phyloP scores from a whole-genome alignment of 495 filamentous ascomycete genomes.

The Lepidopterella palustris region DNA sequence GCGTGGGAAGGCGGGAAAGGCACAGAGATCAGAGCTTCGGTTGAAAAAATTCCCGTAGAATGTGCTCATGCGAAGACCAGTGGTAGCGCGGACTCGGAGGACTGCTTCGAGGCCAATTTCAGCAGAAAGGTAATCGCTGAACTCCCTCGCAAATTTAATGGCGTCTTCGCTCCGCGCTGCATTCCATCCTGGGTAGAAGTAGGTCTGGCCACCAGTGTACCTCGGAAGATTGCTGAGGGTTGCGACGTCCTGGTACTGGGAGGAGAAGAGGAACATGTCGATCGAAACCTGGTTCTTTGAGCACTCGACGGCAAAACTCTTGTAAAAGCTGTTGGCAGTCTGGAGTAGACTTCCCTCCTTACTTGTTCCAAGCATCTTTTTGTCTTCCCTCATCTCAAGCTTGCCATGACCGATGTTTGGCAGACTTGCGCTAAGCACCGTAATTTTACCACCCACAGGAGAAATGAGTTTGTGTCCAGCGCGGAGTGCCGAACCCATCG shows the following conservation, averaged over 20 bases:
- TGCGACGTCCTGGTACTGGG: constrained; percentile 94
- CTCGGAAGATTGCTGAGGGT: constrained; percentile 88
- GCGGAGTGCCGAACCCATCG: constrained; percentile 87
- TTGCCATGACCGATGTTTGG: constrained; percentile 90
- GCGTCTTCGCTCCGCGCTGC: constrained; percentile 88
- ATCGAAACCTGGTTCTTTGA: constrained; percentile 98
- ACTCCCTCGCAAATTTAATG: constrained; percentile 94
- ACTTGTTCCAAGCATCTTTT: constrained; percentile 88
- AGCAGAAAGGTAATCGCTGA: constrained; percentile 89
- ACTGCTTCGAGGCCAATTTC: constrained; percentile 97
- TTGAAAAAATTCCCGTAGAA: constrained; percentile 99
- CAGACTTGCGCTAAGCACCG: constrained; percentile 78
- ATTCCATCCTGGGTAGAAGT: constrained; percentile 98
- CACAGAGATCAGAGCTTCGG: constrained; percentile 90
- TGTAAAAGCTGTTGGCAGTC: constrained; percentile 93
- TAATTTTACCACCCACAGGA: constrained; percentile 87
- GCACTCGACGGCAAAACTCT: constrained; percentile 97
- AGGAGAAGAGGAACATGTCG: constrained; percentile 98
- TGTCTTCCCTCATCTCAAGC: constrained; percentile 91
- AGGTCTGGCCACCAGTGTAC: constrained; percentile 96
- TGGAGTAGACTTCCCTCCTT: constrained; percentile 85
- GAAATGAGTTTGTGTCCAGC: constrained; percentile 94
- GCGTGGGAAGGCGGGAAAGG: constrained; percentile 94
- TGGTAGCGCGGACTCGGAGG: constrained; percentile 89
- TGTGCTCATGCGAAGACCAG: constrained; percentile 88